Conservation (phyloP, 441 rosid species). For the Brassica hybrid region DNA sequence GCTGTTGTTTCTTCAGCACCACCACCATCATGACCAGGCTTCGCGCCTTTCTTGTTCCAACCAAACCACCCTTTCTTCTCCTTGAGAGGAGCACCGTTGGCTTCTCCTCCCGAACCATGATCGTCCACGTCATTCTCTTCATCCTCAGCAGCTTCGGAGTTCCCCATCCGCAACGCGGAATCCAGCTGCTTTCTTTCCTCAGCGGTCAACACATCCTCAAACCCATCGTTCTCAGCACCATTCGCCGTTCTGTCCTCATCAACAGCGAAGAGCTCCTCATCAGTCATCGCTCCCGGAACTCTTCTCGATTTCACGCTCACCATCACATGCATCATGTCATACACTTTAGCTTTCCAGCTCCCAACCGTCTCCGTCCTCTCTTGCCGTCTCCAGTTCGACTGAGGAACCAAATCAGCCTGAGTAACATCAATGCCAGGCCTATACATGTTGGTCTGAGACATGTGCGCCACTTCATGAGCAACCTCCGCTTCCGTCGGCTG, state of each 20-base stretch:
- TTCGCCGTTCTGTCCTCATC: slow-evolving; percentile 71
- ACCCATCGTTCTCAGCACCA: slow-evolving; percentile 69
- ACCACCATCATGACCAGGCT: slow-evolving; percentile 40
- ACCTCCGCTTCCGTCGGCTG: slow-evolving; percentile 92
- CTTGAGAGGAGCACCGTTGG: slow-evolving; percentile 57
- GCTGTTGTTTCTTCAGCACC: slow-evolving; percentile 63
- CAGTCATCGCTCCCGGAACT: slow-evolving; percentile 98
- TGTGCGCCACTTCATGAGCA: slow-evolving; percentile 85
- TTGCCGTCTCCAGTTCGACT: slow-evolving; percentile 92
- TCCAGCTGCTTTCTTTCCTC: slow-evolving; percentile 88
- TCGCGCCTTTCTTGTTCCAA: slow-evolving; percentile 84
- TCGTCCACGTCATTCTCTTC: slow-evolving; percentile 63
- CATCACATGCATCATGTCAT: slow-evolving; percentile 95
- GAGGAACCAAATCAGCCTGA: slow-evolving; percentile 89
- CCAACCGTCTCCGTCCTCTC: slow-evolving; percentile 93
- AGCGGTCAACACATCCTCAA: slow-evolving; percentile 77
- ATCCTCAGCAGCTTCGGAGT: slow-evolving; percentile 64
- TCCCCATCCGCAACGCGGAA: slow-evolving; percentile 70
- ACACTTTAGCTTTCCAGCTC: slow-evolving; percentile 90
- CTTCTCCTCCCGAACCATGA: slow-evolving; percentile 31
- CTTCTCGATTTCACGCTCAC: slow-evolving; percentile 96
- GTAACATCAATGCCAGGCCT: slow-evolving; percentile 97
- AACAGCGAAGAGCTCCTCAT: slow-evolving; percentile 87
- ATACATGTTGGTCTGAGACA: slow-evolving; percentile 97
- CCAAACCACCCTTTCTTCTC: slow-evolving; percentile 96